phyloP scores from a whole-genome alignment of 2,329 filamentous ascomycete genomes.

The Podosphaera xanthii region DNA sequence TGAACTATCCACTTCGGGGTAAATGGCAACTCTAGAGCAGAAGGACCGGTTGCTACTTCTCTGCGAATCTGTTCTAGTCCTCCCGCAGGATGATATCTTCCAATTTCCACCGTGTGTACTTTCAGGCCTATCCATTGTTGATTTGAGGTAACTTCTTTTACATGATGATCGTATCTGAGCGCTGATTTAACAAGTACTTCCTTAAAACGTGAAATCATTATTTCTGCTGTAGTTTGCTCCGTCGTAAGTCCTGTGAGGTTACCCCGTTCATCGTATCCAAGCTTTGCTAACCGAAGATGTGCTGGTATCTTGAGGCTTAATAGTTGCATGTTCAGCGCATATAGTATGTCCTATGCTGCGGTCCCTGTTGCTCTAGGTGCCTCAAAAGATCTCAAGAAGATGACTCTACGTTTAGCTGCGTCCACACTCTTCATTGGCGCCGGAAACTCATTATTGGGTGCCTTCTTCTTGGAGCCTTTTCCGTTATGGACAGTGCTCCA shows the following conservation, averaged over 20 bases:
- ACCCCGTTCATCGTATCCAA: neutral
- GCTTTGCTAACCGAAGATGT: neutral
- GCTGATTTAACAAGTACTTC: neutral
- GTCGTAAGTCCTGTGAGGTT: neutral
- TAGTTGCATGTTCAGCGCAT: neutral
- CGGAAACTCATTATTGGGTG: neutral
- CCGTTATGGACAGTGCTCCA: neutral
- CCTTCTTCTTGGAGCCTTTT: neutral
- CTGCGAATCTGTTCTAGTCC: neutral
- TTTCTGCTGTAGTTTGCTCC: neutral
- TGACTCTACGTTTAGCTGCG: neutral
- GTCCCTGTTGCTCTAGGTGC: neutral
- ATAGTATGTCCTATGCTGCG: neutral
- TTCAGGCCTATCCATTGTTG: neutral
- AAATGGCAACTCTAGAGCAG: neutral
- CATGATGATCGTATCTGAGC: neutral
- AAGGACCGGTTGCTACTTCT: neutral
- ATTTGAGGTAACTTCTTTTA: neutral
- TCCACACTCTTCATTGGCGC: neutral
- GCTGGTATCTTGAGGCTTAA: neutral
- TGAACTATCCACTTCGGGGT: neutral
- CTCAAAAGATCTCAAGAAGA: neutral
- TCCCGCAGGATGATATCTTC: neutral
- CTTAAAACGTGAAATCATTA: neutral
- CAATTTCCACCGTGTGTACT: neutral